Conservation (phyloP, 106 monocot species). For the Platanthera guangdongensis region DNA sequence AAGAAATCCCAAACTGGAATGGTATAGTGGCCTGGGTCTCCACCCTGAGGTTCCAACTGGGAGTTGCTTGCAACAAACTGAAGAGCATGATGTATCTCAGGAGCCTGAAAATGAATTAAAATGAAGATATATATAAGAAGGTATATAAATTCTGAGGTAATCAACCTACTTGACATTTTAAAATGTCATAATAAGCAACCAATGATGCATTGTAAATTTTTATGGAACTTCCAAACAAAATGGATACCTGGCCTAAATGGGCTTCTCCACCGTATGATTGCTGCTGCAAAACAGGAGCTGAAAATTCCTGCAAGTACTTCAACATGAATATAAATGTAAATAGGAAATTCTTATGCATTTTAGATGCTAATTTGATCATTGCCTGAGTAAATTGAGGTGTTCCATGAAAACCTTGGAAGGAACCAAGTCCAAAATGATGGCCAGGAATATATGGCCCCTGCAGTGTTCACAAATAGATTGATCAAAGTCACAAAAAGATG, state of each 20-base stretch:
- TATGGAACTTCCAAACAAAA: not conserved
- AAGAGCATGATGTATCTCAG: slow-evolving; percentile 21
- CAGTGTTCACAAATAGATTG: not conserved
- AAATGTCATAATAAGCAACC: not conserved
- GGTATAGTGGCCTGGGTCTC: slow-evolving; percentile 20
- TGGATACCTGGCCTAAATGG: slow-evolving; percentile 6
- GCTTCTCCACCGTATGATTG: not conserved
- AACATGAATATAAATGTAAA: not conserved
- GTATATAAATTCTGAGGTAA: not conserved
- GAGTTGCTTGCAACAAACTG: slow-evolving; percentile 20
- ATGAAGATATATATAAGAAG: not conserved
- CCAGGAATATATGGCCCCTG: slow-evolving; percentile 9
- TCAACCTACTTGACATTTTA: not conserved
- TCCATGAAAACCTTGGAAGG: slow-evolving; percentile 8
- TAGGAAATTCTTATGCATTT: not conserved
- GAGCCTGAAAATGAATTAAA: slow-evolving; percentile 2
- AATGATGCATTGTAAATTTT: not conserved
- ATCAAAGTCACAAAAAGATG: not conserved
- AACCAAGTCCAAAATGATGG: slow-evolving; percentile 8
- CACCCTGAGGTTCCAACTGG: slow-evolving; percentile 22
- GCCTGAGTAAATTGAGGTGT: slow-evolving; percentile 12
- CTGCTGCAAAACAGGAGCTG: slow-evolving; percentile 13
- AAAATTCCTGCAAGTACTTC: slow-evolving; percentile 1
- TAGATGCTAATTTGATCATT: not conserved
- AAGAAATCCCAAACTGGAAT: slow-evolving; percentile 34